phyloP scores from a whole-genome alignment of 306 rosid species.

The Malus sieversii region DNA sequence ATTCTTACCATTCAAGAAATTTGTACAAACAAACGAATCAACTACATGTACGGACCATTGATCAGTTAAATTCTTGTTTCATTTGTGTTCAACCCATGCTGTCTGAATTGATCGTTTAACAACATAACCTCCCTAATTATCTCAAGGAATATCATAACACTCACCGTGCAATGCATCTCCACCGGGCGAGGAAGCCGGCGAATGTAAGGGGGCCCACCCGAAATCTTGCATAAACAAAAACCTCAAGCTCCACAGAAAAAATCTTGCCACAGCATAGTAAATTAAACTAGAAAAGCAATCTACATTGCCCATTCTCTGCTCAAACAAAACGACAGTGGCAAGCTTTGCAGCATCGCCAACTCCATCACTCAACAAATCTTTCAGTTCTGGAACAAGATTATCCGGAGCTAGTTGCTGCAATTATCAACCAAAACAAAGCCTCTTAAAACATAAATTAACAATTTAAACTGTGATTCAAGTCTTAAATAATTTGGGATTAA shows the following conservation, averaged over 20 bases:
- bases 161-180: conserved; percentile 44
- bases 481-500: background rate
- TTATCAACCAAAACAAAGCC: conserved; percentile 1
- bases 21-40: too few species aligned
- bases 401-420: conserved; percentile 67
- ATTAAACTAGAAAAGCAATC: background rate
- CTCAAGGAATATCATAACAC: too few species aligned
- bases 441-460: background rate
- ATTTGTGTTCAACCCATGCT: too few species aligned
- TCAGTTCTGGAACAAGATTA: conserved; percentile 44
- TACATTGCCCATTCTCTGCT: conserved; percentile 55
- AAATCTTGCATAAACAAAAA: conserved; percentile 19
- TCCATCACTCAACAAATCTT: background rate
- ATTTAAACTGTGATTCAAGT: background rate
- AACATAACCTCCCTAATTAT: too few species aligned
- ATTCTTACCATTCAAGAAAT: too few species aligned
- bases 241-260: too few species aligned
- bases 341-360: too few species aligned
- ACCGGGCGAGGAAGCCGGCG: conserved; percentile 43
- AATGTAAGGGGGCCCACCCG: conserved; percentile 67
- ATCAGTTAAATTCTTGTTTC: too few species aligned
- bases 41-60: too few species aligned
- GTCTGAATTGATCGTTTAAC: too few species aligned
- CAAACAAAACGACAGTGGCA: background rate
- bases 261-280: too few species aligned